Conservation (phyloP, 163 green algal species). For the Prototheca cutis region DNA sequence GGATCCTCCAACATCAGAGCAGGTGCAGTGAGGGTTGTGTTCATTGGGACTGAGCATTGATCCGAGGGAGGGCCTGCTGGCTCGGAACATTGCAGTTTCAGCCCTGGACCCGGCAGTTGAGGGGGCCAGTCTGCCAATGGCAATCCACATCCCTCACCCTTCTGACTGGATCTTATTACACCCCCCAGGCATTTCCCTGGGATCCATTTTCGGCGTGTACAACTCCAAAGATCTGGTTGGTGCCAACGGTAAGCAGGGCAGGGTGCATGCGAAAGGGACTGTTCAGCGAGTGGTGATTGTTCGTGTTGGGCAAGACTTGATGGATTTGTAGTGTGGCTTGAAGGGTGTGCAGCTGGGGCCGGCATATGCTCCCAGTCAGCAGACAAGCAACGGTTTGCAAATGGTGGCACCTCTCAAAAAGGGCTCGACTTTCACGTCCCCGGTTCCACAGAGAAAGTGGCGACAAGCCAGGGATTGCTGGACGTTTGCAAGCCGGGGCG, state of each 20-base stretch:
- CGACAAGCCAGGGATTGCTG: constrained; percentile 82
- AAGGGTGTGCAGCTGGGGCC: too few relatives aligned
- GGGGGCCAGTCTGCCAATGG: neutral
- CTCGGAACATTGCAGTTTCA: too few relatives aligned
- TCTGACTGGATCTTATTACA: neutral
- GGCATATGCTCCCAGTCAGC: too few relatives aligned
- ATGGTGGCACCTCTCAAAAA: too few relatives aligned
- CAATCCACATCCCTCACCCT: neutral
- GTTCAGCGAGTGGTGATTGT: too few relatives aligned
- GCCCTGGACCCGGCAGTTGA: too few relatives aligned
- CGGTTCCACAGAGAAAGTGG: constrained; percentile 32
- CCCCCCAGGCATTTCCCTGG: constrained; percentile 66
- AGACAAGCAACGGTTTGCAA: too few relatives aligned
- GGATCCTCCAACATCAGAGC: constrained; percentile 99
- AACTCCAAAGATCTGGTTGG: constrained; percentile 50
- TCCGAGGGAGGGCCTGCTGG: too few relatives aligned
- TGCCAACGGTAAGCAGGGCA: constrained; percentile 21
- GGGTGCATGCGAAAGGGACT: too few relatives aligned
- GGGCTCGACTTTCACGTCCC: too few relatives aligned
- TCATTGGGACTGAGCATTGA: neutral
- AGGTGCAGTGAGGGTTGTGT: constrained; percentile 15
- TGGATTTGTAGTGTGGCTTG: too few relatives aligned
- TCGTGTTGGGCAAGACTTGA: too few relatives aligned
- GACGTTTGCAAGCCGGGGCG: constrained; percentile 92
- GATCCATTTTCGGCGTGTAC: constrained; percentile 94